These are phyloP conservation scores for Rhodamnia argentea DNA, from an alignment of 345 rosid species.

Conservation along the genomic window DNA sequence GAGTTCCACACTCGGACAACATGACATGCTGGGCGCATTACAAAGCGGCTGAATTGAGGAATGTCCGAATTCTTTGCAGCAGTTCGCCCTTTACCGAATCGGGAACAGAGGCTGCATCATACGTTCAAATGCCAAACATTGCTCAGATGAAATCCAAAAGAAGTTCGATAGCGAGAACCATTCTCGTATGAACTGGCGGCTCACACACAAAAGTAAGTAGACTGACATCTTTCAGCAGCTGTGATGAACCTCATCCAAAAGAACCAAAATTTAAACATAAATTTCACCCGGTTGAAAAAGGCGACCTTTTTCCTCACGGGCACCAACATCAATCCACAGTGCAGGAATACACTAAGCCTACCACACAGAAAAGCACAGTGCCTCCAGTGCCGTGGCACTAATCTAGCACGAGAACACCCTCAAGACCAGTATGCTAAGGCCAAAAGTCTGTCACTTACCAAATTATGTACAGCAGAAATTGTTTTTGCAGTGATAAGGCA, in stretches of 20 bases:
- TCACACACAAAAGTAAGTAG: background rate
- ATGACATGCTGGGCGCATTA: background rate
- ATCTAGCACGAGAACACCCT: background rate
- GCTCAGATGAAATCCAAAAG: background rate
- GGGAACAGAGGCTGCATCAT: constrained; percentile 40
- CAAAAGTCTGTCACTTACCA: background rate
- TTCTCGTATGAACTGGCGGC: background rate
- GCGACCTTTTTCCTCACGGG: background rate
- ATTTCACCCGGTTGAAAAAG: background rate
- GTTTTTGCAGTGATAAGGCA: background rate
- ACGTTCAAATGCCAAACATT: background rate
- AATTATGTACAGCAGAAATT: background rate
- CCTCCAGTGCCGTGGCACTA: background rate
- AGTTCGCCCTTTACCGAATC: constrained; percentile 45
- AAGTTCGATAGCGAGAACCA: background rate
- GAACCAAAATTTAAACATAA: background rate
- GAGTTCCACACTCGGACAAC: background rate
- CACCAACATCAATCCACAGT: background rate
- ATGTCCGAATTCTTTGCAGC: constrained; percentile 36
- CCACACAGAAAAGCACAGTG: background rate
- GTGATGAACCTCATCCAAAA: background rate
- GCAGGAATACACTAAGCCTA: background rate
- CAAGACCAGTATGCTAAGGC: background rate
- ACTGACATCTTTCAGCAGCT: background rate
- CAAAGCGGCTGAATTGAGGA: constrained; percentile 29